Evolutionary conservation across 2,329 filamentous ascomycete species (phyloP).

Genomic region (Sporothrix pallida): DNA sequence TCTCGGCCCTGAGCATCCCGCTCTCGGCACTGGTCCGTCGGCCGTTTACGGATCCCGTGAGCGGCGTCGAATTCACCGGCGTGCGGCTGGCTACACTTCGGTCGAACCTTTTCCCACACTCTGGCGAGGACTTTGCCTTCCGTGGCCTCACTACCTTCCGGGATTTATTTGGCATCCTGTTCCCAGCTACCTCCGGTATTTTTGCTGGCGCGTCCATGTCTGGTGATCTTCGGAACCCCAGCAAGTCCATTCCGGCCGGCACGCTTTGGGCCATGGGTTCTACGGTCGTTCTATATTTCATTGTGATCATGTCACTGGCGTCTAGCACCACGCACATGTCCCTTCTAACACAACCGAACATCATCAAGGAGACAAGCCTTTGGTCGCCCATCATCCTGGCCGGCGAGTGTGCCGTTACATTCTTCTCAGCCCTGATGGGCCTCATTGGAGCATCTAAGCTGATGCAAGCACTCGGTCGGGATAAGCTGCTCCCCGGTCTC

Average conservation of each 20-base stretch:
- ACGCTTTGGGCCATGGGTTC: slow-evolving; percentile 77
- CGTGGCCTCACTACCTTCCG: slow-evolving; percentile 73
- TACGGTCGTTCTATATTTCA: slow-evolving; percentile 75
- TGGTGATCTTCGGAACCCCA: slow-evolving; percentile 80
- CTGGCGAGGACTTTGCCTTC: slow-evolving; percentile 63
- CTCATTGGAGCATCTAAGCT: slow-evolving; percentile 85
- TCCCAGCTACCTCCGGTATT: slow-evolving; percentile 71
- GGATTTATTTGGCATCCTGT: slow-evolving; percentile 83
- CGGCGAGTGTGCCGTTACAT: slow-evolving; percentile 80
- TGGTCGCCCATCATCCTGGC: slow-evolving; percentile 75
- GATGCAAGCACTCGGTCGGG: slow-evolving; percentile 80
- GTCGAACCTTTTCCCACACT: slow-evolving; percentile 76
- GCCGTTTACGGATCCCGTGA: slow-evolving; percentile 68
- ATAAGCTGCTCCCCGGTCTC: slow-evolving; percentile 78
- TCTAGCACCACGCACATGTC: slow-evolving; percentile 75
- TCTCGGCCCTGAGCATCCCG: slow-evolving; percentile 82
- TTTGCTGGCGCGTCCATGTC: slow-evolving; percentile 86
- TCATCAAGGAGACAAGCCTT: slow-evolving; percentile 82
- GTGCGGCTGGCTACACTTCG: slow-evolving; percentile 71
- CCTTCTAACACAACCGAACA: slow-evolving; percentile 75
- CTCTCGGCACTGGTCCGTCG: slow-evolving; percentile 71
- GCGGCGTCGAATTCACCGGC: slow-evolving; percentile 78
- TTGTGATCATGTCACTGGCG: slow-evolving; percentile 80
- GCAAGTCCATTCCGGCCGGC: slow-evolving; percentile 83
- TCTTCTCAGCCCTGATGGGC: slow-evolving; percentile 88